Base-by-base conservation (phyloP, 164 flowering plant species). In the Aristolochia fimbriata region DNA sequence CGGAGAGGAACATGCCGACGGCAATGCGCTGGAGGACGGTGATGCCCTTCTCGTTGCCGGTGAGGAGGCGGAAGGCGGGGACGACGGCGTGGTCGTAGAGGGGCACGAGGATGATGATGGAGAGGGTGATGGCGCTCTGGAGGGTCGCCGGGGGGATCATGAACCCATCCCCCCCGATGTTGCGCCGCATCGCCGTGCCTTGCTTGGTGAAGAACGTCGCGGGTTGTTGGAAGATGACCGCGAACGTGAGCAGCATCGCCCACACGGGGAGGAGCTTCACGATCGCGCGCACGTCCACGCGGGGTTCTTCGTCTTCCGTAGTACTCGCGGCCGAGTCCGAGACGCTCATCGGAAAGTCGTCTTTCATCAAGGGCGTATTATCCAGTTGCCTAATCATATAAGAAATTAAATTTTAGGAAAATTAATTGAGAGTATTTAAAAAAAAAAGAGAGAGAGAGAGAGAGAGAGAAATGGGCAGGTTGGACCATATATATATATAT, bases 181-280 rank as follows among this genome's bases (percentile, higher is more conserved):
- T 80, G 19, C 99, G 68, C 73, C 70, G 75, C 99, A 94, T 94
- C 37, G 97, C 74, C 87, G 80, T 81, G 51, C 99, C 99, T 79
- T 94, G 99, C 61, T 88, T 94, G 17, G 95, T 94, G 76, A 94
- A 94, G 73, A 91, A 94, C 0, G 99, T 94, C 1, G 86, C 78
- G 0, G 99, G 99, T 47, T 79, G 96, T 67, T 94, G 97, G 71
- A 94, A 91, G 22, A 94, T 85, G n/a, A 94, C 87, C 0, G 99
- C 96, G 65, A 94, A 94, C 80, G 81, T 76, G 7, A 94, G 75
- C 13, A 91, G 83, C 81, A 70, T 81, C 25, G 76, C 68, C 99
- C 99, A 94, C 6, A 94, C 72, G 0, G 99, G 99, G 24, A 94
- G 24, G 14, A 94, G 81, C 51, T 84, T 67, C 5, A 81, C 46